Evolutionary conservation across 345 rosid species (phyloP), one percentile per base, ranked within the genome.

Genomic region (Conringia planisiliqua): DNA sequence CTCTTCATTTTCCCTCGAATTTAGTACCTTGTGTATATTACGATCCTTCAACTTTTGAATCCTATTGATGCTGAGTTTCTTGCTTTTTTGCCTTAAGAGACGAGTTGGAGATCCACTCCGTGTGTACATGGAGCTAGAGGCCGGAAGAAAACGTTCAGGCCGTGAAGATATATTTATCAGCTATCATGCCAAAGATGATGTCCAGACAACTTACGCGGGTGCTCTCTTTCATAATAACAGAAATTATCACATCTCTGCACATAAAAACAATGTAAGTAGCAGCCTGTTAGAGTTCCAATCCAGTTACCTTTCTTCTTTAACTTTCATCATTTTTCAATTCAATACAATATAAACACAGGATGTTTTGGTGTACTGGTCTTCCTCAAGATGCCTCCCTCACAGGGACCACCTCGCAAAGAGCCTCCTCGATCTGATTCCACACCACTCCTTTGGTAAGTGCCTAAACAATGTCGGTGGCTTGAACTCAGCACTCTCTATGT

Each of bases 371-470:
- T 94, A 90, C 71, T 94, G 98, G 97, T 91, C 98, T 54, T 94
- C 98, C 22, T 94, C 98, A 2, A 92, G 96, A 20, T 94, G 95
- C 64, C 95, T 91, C 66, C 17, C 91, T 70, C 82, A 72, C 75
- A 82, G 98, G 80, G 90, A 94, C 77, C 72, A 22, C 17, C 86
- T 86, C 6, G 97, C 98, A 3, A 86, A 72, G 75, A 80, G 81
- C 54, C 81, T 94, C 44, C 90, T 94, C 7, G 75, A 73, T 59
- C 75, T 94, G 62, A 67, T 94, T n/a, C 90, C 97, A 3, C 79
- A 86, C 69, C 98, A 91, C 64, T 91, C 98, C 62, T 91, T 91
- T 35, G 98, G 98, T 56, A 94, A 91, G 73, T 94, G 98, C 84
- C 77, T 94, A 33, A 94, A 94, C 90, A 94, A 90, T 56, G 95